A percentile compares a stretch with the other conserved stretches of the same genome.
Conservation (phyloP, 495 filamentous ascomycete species). For the Penicillium waksmanii region DNA sequence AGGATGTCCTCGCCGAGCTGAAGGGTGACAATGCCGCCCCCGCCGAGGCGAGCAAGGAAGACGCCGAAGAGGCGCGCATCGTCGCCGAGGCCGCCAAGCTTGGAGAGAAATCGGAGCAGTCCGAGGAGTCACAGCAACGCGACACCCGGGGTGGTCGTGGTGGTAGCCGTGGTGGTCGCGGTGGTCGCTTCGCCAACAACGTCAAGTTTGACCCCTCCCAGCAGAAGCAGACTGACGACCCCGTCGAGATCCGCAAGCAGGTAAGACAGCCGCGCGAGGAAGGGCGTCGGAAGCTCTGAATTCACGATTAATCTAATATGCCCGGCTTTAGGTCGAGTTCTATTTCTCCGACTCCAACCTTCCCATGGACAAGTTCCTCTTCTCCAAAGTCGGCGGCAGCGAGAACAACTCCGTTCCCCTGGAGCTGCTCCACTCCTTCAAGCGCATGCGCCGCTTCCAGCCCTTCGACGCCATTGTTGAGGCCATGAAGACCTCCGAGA, state of each 20-base stretch:
- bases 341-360: slow-evolving; percentile 97
- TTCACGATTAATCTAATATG: not conserved
- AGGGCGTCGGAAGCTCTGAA: not conserved
- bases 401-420: slow-evolving; percentile 80
- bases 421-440: slow-evolving; percentile 77
- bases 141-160: slow-evolving; percentile 23
- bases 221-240: slow-evolving; percentile 69
- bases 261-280: slow-evolving; percentile 36
- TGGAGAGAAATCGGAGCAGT: slow-evolving; percentile 46
- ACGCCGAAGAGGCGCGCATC: slow-evolving; percentile 48
- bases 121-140: slow-evolving; percentile 36
- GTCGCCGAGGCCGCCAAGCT: slow-evolving; percentile 50
- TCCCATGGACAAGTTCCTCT: slow-evolving; percentile 82
- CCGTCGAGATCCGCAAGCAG: slow-evolving; percentile 78
- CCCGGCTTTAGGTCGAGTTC: slow-evolving; percentile 77
- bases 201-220: slow-evolving; percentile 67
- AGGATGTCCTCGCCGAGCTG: slow-evolving; percentile 51
- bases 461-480: slow-evolving; percentile 78
- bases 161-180: slow-evolving; percentile 14
- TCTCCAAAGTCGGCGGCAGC: slow-evolving; percentile 71
- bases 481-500: slow-evolving; percentile 73
- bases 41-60: slow-evolving; percentile 37
- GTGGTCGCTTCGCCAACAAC: slow-evolving; percentile 42
- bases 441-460: slow-evolving; percentile 92
- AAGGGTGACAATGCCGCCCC: slow-evolving; percentile 40